Percentiles rank a stretch among this genome's conserved stretches.
Conservation (phyloP, 768 basidiomycete species). For the Lactifluus rugatus region DNA sequence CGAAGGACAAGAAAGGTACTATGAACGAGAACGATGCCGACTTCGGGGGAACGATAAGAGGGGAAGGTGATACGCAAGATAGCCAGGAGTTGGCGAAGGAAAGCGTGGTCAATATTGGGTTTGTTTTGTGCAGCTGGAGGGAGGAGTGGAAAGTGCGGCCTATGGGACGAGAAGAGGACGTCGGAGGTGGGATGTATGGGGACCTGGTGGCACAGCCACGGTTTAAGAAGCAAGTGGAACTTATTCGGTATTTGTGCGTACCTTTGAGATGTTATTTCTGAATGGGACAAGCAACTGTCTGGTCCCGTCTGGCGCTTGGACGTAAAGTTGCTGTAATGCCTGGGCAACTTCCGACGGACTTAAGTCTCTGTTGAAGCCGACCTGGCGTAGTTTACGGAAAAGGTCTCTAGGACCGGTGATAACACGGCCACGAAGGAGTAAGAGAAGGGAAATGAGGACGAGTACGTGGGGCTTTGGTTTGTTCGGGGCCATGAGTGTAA, state of each 20-base stretch:
- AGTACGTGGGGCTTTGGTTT: conserved; percentile 2
- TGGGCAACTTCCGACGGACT: conserved; percentile 33
- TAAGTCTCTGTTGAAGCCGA: neutral
- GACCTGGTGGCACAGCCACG: conserved; percentile 26
- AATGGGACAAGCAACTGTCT: conserved; percentile 62
- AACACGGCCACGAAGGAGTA: conserved; percentile 11
- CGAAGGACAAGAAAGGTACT: conserved; percentile 78
- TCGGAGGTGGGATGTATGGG: conserved; percentile 40
- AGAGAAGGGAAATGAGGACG: conserved; percentile 2
- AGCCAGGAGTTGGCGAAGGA: conserved; percentile 62
- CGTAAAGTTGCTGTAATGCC: conserved; percentile 54
- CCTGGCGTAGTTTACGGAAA: neutral
- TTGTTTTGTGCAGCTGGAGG: conserved; percentile 32
- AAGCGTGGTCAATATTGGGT: conserved; percentile 59
- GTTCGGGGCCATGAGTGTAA: neutral
- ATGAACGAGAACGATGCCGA: conserved; percentile 63
- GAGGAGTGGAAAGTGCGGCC: conserved; percentile 52
- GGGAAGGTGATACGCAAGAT: conserved; percentile 69
- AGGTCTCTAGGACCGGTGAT: conserved; percentile 16
- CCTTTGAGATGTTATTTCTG: conserved; percentile 52
- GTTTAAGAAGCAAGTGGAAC: neutral
- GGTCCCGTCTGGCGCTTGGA: conserved; percentile 45
- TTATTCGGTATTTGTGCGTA: conserved; percentile 23
- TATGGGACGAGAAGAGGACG: conserved; percentile 41
- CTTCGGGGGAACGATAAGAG: conserved; percentile 54